phyloP scores from a whole-genome alignment of 1,139 yeast genomes.

The Candida frijolesensis region DNA sequence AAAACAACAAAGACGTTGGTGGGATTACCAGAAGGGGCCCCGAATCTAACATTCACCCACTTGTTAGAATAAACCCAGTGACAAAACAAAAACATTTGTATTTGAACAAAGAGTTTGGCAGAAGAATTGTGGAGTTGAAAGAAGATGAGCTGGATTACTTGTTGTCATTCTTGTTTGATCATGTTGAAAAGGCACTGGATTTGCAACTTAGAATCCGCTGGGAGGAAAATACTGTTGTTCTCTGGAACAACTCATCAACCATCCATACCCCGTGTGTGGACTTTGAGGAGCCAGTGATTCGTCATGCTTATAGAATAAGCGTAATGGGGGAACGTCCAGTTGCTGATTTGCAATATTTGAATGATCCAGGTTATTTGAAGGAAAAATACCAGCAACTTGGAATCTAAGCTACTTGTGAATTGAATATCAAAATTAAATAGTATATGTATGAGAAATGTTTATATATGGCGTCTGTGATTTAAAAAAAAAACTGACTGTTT shows the following conservation, averaged over 20 bases:
- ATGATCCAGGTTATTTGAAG: constrained; percentile 18
- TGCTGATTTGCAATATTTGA: constrained; percentile 22
- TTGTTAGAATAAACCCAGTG: constrained; percentile 31
- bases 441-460: too few species aligned
- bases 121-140: constrained; percentile 29
- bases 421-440: too few species aligned
- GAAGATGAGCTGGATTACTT: constrained; percentile 29
- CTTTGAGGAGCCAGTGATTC: constrained; percentile 23
- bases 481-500: too few species aligned
- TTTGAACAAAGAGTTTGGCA: constrained; percentile 28
- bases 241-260: constrained; percentile 28
- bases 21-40: constrained; percentile 30
- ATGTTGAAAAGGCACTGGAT: constrained; percentile 42
- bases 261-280: constrained; percentile 28
- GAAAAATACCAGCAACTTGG: constrained; percentile 15
- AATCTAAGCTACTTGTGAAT: constrained; percentile 2
- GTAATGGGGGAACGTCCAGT: constrained; percentile 30
- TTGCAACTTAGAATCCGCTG: constrained; percentile 59
- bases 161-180: constrained; percentile 26
- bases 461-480: too few species aligned
- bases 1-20: constrained; percentile 21
- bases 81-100: constrained; percentile 26
- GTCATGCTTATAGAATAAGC: constrained; percentile 28
- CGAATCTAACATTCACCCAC: constrained; percentile 30
- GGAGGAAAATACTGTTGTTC: constrained; percentile 44